A percentile compares a stretch with the other conserved stretches of the same genome.
Conservation (phyloP, 768 basidiomycete species). For the Strobilomyces dryophilus region DNA sequence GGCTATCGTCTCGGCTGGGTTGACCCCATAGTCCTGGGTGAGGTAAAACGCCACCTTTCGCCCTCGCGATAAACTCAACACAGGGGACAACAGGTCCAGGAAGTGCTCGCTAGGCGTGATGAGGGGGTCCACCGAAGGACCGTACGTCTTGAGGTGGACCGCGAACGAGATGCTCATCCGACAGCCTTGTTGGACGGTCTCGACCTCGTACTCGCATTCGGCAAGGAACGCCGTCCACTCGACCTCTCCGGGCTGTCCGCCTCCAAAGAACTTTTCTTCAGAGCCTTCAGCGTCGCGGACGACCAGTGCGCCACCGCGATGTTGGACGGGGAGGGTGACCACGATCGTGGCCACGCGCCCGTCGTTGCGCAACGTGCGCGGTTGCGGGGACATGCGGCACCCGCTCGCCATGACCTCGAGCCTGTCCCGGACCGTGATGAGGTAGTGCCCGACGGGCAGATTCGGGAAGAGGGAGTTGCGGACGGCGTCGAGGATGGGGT, state of each 20-base stretch:
- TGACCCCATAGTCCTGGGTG: constrained; percentile 61
- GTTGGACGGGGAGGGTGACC: constrained; percentile 70
- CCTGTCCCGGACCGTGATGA: constrained; percentile 63
- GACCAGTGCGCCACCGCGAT: constrained; percentile 63
- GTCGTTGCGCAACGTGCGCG: constrained; percentile 53
- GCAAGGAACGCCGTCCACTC: constrained; percentile 77
- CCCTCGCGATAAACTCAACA: constrained; percentile 69
- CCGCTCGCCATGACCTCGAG: constrained; percentile 66
- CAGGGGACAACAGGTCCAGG: constrained; percentile 65
- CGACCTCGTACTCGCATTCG: constrained; percentile 74
- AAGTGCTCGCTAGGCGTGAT: constrained; percentile 71
- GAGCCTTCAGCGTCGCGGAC: constrained; percentile 52
- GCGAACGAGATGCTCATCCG: constrained; percentile 68
- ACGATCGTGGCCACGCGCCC: constrained; percentile 69
- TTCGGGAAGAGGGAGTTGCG: constrained; percentile 69
- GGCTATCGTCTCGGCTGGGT: constrained; percentile 65
- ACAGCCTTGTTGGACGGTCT: constrained; percentile 66
- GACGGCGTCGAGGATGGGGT: constrained; percentile 77
- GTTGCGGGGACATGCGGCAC: constrained; percentile 53
- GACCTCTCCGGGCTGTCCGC: constrained; percentile 60
- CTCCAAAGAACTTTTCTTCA: constrained; percentile 60
- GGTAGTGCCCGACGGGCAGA: constrained; percentile 63
- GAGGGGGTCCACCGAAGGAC: constrained; percentile 58
- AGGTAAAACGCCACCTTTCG: constrained; percentile 71
- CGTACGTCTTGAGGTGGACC: constrained; percentile 66